Evolutionary conservation across 1,284 basidiomycete genomes (phyloP).

Genomic region (Uromyces viciae-fabae): DNA sequence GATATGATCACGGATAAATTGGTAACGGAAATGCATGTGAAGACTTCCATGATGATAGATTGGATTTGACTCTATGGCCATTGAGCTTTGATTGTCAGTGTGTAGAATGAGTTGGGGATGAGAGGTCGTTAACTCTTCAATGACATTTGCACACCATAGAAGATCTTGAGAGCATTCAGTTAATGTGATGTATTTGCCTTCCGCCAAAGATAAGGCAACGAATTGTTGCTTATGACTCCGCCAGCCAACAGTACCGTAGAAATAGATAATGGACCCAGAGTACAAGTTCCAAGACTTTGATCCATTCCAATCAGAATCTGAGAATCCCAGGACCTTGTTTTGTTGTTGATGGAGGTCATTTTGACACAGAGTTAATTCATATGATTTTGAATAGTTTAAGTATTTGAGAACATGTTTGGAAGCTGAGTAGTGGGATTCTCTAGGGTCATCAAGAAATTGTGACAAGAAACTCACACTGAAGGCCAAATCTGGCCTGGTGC

Average conservation of each 20-base stretch:
- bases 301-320: background rate
- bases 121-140: background rate
- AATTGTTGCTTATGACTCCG: background rate
- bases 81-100: constrained; percentile 21
- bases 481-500: constrained; percentile 14
- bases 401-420: background rate
- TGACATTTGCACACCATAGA: background rate
- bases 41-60: too few species aligned
- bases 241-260: background rate
- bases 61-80: too few species aligned
- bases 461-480: background rate
- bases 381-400: background rate
- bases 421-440: background rate
- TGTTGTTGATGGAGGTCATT: background rate
- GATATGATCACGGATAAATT: background rate
- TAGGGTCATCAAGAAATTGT: constrained; percentile 19
- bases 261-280: background rate
- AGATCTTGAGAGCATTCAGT: constrained; percentile 13
- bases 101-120: background rate
- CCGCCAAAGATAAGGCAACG: background rate
- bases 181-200: background rate
- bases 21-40: background rate
- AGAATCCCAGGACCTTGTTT: background rate
- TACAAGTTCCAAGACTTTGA: background rate
- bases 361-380: background rate